Conservation (phyloP, 1,284 basidiomycete species). For the Fomitiporia mediterranea region DNA sequence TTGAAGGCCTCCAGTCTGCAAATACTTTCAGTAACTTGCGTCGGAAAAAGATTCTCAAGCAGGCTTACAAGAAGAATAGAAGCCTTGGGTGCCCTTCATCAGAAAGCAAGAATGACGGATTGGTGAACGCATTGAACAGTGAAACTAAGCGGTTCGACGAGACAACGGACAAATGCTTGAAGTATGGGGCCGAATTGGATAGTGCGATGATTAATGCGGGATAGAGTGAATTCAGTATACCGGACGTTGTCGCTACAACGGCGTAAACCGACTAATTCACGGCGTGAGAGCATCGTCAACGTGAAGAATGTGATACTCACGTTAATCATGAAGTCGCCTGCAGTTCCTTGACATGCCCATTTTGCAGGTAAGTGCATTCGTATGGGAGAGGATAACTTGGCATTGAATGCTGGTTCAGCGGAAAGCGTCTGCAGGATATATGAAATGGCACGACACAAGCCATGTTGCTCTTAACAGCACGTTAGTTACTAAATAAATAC, state of each 20-base stretch:
- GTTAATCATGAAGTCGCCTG: constrained; percentile 84
- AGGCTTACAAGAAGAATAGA: constrained; percentile 79
- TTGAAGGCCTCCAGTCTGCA: constrained; percentile 88
- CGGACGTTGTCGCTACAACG: constrained; percentile 84
- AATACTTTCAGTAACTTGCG: constrained; percentile 16
- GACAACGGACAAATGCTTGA: constrained; percentile 76
- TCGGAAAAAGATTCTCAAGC: background rate
- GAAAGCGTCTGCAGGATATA: constrained; percentile 92
- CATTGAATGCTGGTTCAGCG: constrained; percentile 74
- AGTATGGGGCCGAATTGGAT: constrained; percentile 83
- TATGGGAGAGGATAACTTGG: constrained; percentile 57
- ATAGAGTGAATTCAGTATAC: constrained; percentile 77
- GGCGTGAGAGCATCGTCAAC: constrained; percentile 13
- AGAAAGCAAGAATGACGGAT: constrained; percentile 82
- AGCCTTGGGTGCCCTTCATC: constrained; percentile 93
- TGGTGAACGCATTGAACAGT: constrained; percentile 86
- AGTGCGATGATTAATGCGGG: constrained; percentile 88
- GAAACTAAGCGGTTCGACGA: constrained; percentile 82
- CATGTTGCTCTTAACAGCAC: constrained; percentile 72
- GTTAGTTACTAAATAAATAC: constrained; percentile 19
- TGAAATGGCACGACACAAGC: constrained; percentile 82
- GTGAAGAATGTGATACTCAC: constrained; percentile 40
- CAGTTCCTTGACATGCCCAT: constrained; percentile 69
- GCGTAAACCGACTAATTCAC: constrained; percentile 74
- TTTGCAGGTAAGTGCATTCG: constrained; percentile 67